phyloP scores from a whole-genome alignment of 495 filamentous ascomycete species.

The Podospora didyma region DNA sequence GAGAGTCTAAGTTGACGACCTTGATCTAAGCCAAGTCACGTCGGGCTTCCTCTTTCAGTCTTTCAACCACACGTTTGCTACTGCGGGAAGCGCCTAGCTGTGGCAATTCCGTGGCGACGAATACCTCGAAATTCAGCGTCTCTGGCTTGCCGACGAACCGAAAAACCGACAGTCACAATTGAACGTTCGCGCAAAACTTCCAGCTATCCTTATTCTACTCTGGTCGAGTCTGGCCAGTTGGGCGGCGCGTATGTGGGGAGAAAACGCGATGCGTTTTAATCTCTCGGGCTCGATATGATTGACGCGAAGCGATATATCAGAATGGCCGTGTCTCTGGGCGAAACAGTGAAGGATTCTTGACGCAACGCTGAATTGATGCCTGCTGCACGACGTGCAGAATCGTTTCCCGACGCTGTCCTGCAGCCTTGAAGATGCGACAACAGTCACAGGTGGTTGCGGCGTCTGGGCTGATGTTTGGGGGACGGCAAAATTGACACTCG shows the following conservation, averaged over 20 bases:
- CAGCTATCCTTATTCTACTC: no score
- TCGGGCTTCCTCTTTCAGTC: neutral
- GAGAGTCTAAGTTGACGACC: slow-evolving; percentile 22
- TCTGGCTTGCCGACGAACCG: no score
- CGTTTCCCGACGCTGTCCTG: no score
- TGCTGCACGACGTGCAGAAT: no score
- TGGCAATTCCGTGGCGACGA: slow-evolving; percentile 3
- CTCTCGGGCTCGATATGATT: neutral
- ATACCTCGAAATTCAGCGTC: neutral
- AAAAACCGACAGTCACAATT: no score
- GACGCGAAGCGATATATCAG: slow-evolving; percentile 2
- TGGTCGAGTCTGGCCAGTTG: neutral
- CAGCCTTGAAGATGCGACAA: no score
- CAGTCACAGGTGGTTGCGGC: no score
- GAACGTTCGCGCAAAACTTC: no score
- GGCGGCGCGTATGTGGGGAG: neutral
- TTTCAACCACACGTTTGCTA: neutral
- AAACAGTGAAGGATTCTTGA: neutral
- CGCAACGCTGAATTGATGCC: no score
- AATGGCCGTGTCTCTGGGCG: neutral
- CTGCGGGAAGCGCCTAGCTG: neutral
- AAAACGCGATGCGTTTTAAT: neutral
- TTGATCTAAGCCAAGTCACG: slow-evolving; percentile 8
- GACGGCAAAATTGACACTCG: no score
- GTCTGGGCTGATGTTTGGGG: no score